Base-by-base conservation (phyloP, 108 stramenopile species). In the Fistulifera solaris region DNA sequence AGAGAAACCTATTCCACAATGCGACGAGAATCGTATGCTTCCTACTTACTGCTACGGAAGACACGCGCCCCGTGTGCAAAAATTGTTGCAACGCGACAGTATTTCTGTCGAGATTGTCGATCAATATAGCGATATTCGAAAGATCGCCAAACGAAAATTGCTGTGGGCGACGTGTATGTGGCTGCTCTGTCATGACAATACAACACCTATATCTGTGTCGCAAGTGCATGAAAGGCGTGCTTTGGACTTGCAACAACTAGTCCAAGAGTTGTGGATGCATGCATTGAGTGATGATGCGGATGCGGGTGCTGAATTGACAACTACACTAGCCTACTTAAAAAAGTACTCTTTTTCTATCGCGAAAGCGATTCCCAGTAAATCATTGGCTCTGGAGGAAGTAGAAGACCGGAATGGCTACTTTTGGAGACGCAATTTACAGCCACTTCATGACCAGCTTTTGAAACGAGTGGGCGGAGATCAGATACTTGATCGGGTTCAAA, bases 1-100 rank as follows among this genome's bases (percentile, higher is more conserved):
- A 8, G 49, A 48, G 23, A 19, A 47, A 56, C 54, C 55, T 22
- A 58, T 45, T 62, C 57, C 65, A 14, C 64, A 66, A 13, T 3
- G 1, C 2, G 14, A 51, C 38, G 52, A 52, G 6, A 5, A 22
- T 28, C 76, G 78, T 19, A 75, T 79, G 0, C 31, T 35, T 6
- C 67, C 71, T 7, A 85, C 84, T 0, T 76, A 71, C 24, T n/a
- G 81, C 10, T 75, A 79, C 60, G 84, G 84, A 5, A 70, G 52
- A 56, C 80, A 85, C 63, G 70, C 80, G 12, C 17, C 13, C 23
- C 48, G 45, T 2, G 53, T 73, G 7, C 61, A 56, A 15, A 27
- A 25, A 7, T 27, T 81, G 27, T 54, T 85, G 23, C 40, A 59
- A 38, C 39, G 39, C 19, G 56, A 73, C 54, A 75, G 76, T 17